A percentile compares a stretch with the other conserved stretches of the same genome.
phyloP scores from a whole-genome alignment of 306 rosid genomes.

The Bauhinia variegata region DNA sequence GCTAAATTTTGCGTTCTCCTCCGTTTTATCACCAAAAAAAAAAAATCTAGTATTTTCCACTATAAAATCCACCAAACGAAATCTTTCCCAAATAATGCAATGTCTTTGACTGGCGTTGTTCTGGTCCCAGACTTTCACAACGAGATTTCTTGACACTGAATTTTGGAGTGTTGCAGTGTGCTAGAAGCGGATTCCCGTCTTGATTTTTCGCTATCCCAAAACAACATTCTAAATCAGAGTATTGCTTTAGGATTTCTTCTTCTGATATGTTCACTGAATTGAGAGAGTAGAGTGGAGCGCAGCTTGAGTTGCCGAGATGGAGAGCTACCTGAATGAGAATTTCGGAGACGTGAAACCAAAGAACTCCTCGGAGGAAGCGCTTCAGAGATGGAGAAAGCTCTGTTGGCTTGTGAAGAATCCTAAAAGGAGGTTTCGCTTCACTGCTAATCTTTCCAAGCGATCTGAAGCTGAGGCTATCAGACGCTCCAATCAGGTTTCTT shows the following conservation, averaged over 20 bases:
- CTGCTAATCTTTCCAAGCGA: conserved; percentile 90
- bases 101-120: too few relatives aligned
- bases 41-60: too few relatives aligned
- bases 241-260: background rate
- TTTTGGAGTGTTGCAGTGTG: background rate
- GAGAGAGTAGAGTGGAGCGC: conserved; percentile 25
- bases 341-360: conserved; percentile 86
- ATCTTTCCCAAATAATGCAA: too few relatives aligned
- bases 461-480: conserved; percentile 89
- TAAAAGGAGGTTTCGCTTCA: conserved; percentile 95
- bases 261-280: background rate
- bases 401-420: conserved; percentile 93
- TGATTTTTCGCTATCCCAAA: background rate
- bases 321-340: conserved; percentile 80
- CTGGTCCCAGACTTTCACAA: too few relatives aligned
- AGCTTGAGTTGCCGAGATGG: conserved; percentile 50
- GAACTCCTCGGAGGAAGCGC: conserved; percentile 94
- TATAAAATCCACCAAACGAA: too few relatives aligned
- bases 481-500: conserved; percentile 83
- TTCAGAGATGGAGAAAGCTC: conserved; percentile 92
- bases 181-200: background rate
- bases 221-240: background rate
- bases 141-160: too few relatives aligned
- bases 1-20: too few relatives aligned
- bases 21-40: too few relatives aligned